A percentile compares a stretch with the other conserved stretches of the same genome.
These are phyloP conservation scores for Solidago caesia DNA, from an alignment of 129 eudicot genomes.

Conservation along the genomic window DNA sequence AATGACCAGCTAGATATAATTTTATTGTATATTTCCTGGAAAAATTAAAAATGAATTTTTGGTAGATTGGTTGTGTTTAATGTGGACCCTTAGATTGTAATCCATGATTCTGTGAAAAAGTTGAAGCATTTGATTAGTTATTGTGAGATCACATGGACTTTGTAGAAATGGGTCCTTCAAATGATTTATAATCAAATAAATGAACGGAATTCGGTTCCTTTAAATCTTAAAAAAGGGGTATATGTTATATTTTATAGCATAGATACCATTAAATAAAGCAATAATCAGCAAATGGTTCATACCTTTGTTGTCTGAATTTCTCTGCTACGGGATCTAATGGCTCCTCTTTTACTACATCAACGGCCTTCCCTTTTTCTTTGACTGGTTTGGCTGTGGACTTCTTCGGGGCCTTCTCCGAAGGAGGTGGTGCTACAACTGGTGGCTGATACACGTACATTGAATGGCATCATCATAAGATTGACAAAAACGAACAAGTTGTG, in stretches of 20 bases:
- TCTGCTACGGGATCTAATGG: conserved; percentile 86
- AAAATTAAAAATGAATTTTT: neutral
- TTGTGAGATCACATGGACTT: too few relatives aligned
- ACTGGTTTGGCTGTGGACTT: conserved; percentile 52
- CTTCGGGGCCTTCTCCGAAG: conserved; percentile 61
- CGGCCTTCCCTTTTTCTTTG: conserved; percentile 71
- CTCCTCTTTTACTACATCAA: conserved; percentile 50
- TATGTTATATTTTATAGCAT: neutral
- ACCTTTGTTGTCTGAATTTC: conserved; percentile 94
- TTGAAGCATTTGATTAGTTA: too few relatives aligned
- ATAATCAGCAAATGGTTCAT: neutral
- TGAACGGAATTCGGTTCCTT: too few relatives aligned
- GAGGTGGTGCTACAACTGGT: conserved; percentile 56
- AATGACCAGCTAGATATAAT: conserved; percentile 18
- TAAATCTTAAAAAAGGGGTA: neutral
- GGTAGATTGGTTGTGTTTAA: too few relatives aligned
- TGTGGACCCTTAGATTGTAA: too few relatives aligned
- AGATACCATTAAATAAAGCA: neutral
- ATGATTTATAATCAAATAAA: too few relatives aligned
- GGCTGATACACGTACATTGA: conserved; percentile 39
- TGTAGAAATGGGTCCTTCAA: too few relatives aligned
- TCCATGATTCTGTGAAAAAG: too few relatives aligned
- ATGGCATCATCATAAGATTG: neutral
- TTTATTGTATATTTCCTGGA: conserved; percentile 6
- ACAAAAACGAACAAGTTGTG: neutral